Evolutionary conservation across 208 protist genomes (phyloP), one percentile per base, ranked within the genome.

Genomic region (Trypanosoma grayi): DNA sequence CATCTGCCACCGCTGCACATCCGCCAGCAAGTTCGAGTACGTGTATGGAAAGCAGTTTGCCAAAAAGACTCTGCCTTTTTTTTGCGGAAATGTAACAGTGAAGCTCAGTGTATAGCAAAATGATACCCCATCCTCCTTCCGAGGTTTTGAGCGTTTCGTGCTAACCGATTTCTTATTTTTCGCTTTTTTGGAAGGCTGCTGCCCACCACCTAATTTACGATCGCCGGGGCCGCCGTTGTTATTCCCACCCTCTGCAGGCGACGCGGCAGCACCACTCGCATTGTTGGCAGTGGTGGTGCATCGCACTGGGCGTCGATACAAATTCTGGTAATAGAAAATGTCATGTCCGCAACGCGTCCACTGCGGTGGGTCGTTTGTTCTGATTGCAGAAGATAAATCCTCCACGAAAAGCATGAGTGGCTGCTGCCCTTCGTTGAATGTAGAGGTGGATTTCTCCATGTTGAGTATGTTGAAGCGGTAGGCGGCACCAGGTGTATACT

Each of bases 391-490:
- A 22, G 36, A 20, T 14, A 55, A 39, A 33, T 11, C 39, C 28
- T 75, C 50, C 0, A 94, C 77, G 55, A 92, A 92, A 50, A 97
- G 81, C 63, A 98, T 52, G 18, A 98, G 69, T 18, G 97, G 97
- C 30, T 76, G 79, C 60, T 95, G 95, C 46, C 98, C 98, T 25
- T 98, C 83, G 62, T 98, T 98, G 70, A 98, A 99, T 13, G 94
- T 86, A 11, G 88, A 97, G 64, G 77, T 70, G 8, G 69, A 61
- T 73, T 99, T 99, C 53, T 96, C 80, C 75, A 99, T 85, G 72
- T 99, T 99, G 34, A 98, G 66, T 55, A 99, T 98, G 67, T 98
- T 99, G 69, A 99, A 98, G 31, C 80, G 90, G 48, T 97, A 98
- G 3, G 68, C 83, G 50, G 57, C 77, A 14, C 85, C 93, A 16